These are phyloP conservation scores for Syncephalis plumigaleata DNA, from an alignment of 371 early-diverging fungal genomes.

Conservation along the genomic window DNA sequence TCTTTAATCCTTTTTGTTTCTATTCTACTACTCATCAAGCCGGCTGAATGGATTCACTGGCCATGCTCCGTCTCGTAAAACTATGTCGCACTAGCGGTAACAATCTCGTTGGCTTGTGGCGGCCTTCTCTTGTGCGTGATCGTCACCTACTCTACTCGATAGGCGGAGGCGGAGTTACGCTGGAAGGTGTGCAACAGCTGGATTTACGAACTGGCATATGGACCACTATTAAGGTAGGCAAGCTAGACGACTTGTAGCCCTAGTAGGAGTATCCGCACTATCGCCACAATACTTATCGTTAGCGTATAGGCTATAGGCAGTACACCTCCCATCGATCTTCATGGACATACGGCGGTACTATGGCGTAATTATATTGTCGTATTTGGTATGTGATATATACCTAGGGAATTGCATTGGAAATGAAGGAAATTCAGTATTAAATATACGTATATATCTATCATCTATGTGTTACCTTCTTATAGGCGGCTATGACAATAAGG, in stretches of 20 bases:
- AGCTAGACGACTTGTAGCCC: too few relatives aligned
- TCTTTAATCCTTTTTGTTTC: too few relatives aligned
- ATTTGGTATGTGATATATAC: slow-evolving; percentile 19
- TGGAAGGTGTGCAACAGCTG: slow-evolving; percentile 34
- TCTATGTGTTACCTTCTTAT: background rate
- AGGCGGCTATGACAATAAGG: slow-evolving; percentile 48
- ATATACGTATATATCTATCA: background rate
- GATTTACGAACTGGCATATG: slow-evolving; percentile 19
- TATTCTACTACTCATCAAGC: too few relatives aligned
- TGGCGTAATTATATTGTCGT: slow-evolving; percentile 30
- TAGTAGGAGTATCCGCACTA: background rate
- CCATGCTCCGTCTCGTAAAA: slow-evolving; percentile 24
- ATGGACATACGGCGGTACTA: slow-evolving; percentile 32
- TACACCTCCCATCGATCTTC: slow-evolving; percentile 28
- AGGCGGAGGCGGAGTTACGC: slow-evolving; percentile 42
- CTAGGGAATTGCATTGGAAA: background rate
- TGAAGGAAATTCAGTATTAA: background rate
- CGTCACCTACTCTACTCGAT: slow-evolving; percentile 33
- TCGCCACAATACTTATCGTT: background rate
- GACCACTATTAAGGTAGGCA: slow-evolving; percentile 1
- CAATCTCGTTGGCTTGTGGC: slow-evolving; percentile 42
- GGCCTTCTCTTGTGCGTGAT: slow-evolving; percentile 39
- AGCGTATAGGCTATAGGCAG: slow-evolving; percentile 26
- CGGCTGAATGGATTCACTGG: too few relatives aligned
- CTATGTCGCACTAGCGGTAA: slow-evolving; percentile 32